phyloP scores from a whole-genome alignment of 495 filamentous ascomycete genomes.

The Penicillium coprophilum region DNA sequence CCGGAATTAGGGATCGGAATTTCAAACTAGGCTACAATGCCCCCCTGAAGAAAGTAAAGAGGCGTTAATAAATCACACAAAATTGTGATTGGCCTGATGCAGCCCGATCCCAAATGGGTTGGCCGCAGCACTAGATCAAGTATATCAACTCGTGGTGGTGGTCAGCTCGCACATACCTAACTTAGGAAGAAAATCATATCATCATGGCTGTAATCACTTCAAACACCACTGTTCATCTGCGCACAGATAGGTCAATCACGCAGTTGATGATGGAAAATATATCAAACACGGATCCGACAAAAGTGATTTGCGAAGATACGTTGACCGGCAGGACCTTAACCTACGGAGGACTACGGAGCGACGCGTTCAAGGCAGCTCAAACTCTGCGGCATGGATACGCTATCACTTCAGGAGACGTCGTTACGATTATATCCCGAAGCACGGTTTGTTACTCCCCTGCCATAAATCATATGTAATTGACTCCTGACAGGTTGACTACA shows the following conservation, averaged over 20 bases:
- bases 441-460: neutral
- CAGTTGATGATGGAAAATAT: slow-evolving; percentile 9
- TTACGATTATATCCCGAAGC: slow-evolving; percentile 1
- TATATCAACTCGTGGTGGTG: neutral
- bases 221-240: neutral
- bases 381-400: neutral
- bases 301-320: slow-evolving; percentile 8
- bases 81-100: too few relatives aligned
- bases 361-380: neutral
- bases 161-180: too few relatives aligned
- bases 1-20: too few relatives aligned
- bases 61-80: neutral
- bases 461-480: too few relatives aligned
- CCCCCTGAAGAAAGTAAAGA: too few relatives aligned
- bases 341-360: neutral
- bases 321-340: neutral
- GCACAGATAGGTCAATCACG: slow-evolving; percentile 1
- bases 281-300: slow-evolving; percentile 3
- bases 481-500: slow-evolving; percentile 11
- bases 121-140: too few relatives aligned
- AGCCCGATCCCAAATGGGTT: too few relatives aligned
- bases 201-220: slow-evolving; percentile 5
- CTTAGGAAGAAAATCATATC: neutral
- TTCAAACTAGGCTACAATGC: too few relatives aligned
- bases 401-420: neutral